A percentile compares a stretch with the other conserved stretches of the same genome.
Evolutionary conservation across 2,329 filamentous ascomycete genomes (phyloP).

Genomic region (Lecanicillium sp.): DNA sequence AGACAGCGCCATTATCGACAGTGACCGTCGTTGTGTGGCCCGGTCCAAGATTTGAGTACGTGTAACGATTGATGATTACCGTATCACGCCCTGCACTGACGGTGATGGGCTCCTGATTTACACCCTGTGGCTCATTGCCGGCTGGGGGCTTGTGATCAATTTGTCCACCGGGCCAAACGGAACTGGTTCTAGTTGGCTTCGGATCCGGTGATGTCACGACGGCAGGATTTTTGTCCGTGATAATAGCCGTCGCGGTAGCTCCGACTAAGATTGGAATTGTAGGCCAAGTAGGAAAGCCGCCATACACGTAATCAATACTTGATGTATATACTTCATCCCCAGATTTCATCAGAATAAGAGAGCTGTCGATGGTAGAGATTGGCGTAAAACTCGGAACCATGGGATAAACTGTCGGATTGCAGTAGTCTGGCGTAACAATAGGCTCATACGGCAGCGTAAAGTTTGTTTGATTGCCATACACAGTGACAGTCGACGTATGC

Average conservation of each 20-base stretch:
- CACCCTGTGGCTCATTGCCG: neutral
- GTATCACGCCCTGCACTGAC: conserved; percentile 35
- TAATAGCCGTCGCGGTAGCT: conserved; percentile 23
- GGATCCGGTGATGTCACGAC: conserved; percentile 30
- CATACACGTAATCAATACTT: no score
- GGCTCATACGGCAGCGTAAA: conserved; percentile 39
- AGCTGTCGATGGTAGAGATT: conserved; percentile 3
- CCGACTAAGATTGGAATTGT: neutral
- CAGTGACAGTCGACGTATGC: conserved; percentile 43
- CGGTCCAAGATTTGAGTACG: conserved; percentile 27
- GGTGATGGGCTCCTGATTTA: conserved; percentile 20
- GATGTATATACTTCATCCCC: neutral
- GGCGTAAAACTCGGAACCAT: conserved; percentile 5
- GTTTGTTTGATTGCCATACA: conserved; percentile 34
- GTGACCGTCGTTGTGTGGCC: conserved; percentile 33
- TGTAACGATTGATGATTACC: conserved; percentile 40
- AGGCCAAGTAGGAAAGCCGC: neutral
- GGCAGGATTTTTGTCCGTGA: conserved; percentile 48
- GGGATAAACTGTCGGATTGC: conserved; percentile 16
- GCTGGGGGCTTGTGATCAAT: neutral
- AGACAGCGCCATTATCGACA: conserved; percentile 31
- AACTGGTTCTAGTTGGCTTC: neutral
- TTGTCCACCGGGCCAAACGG: neutral
- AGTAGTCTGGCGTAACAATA: conserved; percentile 31
- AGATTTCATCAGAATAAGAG: neutral